Conservation (phyloP, 345 rosid species). For the Salix dunnii region DNA sequence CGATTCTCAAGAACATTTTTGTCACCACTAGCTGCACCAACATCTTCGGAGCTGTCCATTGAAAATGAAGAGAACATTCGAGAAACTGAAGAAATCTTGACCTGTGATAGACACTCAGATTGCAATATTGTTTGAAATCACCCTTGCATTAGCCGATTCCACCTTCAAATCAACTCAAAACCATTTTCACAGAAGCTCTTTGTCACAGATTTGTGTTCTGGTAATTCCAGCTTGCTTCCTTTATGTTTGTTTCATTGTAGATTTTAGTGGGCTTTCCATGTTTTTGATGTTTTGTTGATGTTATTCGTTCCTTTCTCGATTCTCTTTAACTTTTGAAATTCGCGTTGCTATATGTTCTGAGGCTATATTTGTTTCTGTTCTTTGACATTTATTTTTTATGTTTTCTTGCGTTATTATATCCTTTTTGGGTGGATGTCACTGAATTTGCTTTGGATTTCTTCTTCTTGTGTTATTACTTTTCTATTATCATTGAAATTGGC, state of each 20-base stretch:
- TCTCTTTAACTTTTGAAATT: background rate
- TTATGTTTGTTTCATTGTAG: background rate
- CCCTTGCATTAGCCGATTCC: constrained; percentile 91
- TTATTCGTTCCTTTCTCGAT: background rate
- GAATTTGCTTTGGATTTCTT: background rate
- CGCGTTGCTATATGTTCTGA: background rate
- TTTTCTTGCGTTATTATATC: background rate
- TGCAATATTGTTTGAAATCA: constrained; percentile 70
- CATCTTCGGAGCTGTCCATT: background rate
- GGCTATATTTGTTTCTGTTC: background rate
- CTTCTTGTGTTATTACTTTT: background rate
- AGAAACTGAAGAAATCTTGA: constrained; percentile 54
- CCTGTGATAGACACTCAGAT: constrained; percentile 80
- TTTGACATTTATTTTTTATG: background rate
- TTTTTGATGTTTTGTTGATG: background rate
- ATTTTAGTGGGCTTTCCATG: background rate
- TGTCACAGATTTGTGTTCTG: constrained; percentile 74
- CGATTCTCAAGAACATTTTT: constrained; percentile 84
- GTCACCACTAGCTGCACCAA: constrained; percentile 13
- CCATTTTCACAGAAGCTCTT: constrained; percentile 60
- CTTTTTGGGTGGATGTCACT: background rate
- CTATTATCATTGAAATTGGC: background rate
- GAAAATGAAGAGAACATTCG: constrained; percentile 16
- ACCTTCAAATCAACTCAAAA: constrained; percentile 61
- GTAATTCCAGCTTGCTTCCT: constrained; percentile 21